phyloP scores from a whole-genome alignment of 2,329 filamentous ascomycete species.

The Fusarium haematococcum region DNA sequence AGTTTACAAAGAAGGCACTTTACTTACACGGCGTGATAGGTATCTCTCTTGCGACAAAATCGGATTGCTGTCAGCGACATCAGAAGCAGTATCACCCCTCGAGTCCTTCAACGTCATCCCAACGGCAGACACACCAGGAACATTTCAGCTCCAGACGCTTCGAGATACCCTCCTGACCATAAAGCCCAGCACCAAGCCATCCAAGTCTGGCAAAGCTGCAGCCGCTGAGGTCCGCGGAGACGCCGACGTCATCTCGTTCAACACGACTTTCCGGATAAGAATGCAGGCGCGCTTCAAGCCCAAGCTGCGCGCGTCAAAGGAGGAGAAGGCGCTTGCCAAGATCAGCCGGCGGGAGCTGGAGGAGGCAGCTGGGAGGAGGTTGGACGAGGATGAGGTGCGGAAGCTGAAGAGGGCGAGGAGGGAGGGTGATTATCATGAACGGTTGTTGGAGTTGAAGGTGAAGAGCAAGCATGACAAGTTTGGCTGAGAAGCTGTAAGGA shows the following conservation, averaged over 20 bases:
- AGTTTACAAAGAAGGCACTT: background rate
- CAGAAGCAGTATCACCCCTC: conserved; percentile 84
- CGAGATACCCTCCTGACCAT: conserved; percentile 77
- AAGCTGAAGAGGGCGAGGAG: conserved; percentile 83
- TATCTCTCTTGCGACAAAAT: conserved; percentile 89
- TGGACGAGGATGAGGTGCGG: conserved; percentile 89
- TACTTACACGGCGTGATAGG: conserved; percentile 57
- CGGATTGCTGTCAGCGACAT: conserved; percentile 79
- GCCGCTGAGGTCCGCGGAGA: conserved; percentile 82
- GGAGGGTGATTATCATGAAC: conserved; percentile 92
- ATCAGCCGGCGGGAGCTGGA: conserved; percentile 89
- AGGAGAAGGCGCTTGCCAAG: conserved; percentile 85
- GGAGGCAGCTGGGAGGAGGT: conserved; percentile 77
- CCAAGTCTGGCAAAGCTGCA: conserved; percentile 55
- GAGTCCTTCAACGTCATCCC: conserved; percentile 82
- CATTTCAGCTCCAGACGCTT: conserved; percentile 80
- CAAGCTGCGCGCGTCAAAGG: conserved; percentile 79
- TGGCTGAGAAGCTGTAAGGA: conserved; percentile 41
- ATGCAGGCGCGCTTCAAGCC: conserved; percentile 98
- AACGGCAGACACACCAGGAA: conserved; percentile 73
- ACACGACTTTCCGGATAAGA: conserved; percentile 81
- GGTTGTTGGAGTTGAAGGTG: conserved; percentile 85
- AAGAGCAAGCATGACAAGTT: conserved; percentile 95
- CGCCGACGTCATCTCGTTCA: conserved; percentile 73
- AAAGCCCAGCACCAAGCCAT: conserved; percentile 64